Evolutionary conservation across 2,329 filamentous ascomycete species (phyloP), one percentile per base, ranked within the genome.

Genomic region (Dactylellina drechsleri): DNA sequence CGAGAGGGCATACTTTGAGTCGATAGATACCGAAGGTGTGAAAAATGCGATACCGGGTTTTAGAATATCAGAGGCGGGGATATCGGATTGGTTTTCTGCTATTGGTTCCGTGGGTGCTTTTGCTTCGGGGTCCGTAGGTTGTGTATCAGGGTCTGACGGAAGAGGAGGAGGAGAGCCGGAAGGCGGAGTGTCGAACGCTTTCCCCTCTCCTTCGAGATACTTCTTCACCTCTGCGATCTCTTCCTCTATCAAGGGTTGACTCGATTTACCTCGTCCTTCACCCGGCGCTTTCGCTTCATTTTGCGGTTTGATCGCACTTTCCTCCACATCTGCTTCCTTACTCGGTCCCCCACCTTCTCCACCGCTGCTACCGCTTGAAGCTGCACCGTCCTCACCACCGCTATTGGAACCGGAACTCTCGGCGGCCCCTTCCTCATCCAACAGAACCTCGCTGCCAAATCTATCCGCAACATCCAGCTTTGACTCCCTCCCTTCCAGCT

Each of bases 1-100:
- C 18, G 81, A 81, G 53, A 85, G 77, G n/a, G 80, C 78, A 77
- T 84, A 84, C 20, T 82, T 81, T 77, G 71, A 60, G 8, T 68
- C 72, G 40, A 66, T 26, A 18, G 50, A 54, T 10, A 65, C 16
- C 2, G 61, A 66, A 16, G 68, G 58, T 64, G 70, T 74, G 50
- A 74, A 74, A 23, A 23, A 79, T 70, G 67, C 59, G 20, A 68
- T 64, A n/a, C 62, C 57, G 16, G 64, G 52, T 40, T 52, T 67
- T 12, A 13, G 20, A 5, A 18, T 41, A 23, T 66, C 49, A 12
- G 66, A 28, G 6, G 59, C 28, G n/a, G 31, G 5, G 3, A 40
- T 18, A 16, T 10, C n/a, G 12, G 72, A 61, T 15, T 45, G 6
- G 43, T 56, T 15, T 43, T 15, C 45, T 28, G 20, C 45, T 36